Evolutionary conservation across 2,329 filamentous ascomycete species (phyloP), one percentile per base, ranked within the genome.

Genomic region (Chaetomium globosum): DNA sequence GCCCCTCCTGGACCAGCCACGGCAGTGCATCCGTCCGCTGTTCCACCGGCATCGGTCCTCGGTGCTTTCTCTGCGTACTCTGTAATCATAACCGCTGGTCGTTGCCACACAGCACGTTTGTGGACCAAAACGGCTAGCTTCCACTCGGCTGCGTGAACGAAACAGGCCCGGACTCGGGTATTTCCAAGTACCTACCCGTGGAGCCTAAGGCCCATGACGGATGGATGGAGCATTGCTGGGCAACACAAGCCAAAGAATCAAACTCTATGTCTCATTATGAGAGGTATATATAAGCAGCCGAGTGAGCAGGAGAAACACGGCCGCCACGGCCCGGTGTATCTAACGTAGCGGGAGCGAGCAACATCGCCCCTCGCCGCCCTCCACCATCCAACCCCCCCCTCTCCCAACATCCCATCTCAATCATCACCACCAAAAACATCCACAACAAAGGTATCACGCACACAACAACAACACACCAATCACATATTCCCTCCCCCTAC

Each of bases 231-330:
- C n/a, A n/a, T n/a, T n/a, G n/a, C n/a, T n/a, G n/a, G n/a, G n/a
- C 36, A 19, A 5, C 16, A 19, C 16, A 46, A 7, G 13, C 39
- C n/a, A 33, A 55, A 55, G 57, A 60, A 60, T 30, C 21, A 56
- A 30, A 60, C 56, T 64, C 62, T 59, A 60, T 55, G 39, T 51
- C 57, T 55, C 39, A 60, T 60, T 55, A 60, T 26, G 62, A 56
- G 61, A 54, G 55, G 55, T 53, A 59, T 54, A 30, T 53, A 10
- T 53, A 58, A 53, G 31, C 13, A 63, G 30, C 26, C 33, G 43
- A 59, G 48, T 28, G 43, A 63, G 48, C n/a, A 43, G n/a, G 23
- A 33, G 55, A 23, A n/a, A n/a, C 5, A n/a, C 30, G 36, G 48
- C 55, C 19, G 23, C 12, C 4, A 9, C 31, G 6, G 23, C 53